These are phyloP conservation scores for Solanum bulbocastanum DNA, from an alignment of 257 asterid species.

Conservation along the genomic window DNA sequence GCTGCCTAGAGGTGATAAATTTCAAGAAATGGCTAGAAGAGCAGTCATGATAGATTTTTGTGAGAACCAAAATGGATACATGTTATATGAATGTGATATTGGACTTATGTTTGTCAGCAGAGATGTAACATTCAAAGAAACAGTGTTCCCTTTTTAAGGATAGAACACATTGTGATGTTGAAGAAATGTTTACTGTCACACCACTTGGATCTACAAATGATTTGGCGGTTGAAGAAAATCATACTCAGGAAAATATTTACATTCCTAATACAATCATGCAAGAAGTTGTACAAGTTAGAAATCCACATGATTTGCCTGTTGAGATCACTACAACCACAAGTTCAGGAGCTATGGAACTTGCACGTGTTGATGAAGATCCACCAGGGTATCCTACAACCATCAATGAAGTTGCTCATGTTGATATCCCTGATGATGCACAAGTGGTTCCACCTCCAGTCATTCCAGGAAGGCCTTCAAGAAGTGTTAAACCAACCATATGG, in stretches of 20 bases:
- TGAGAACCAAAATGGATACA: not conserved
- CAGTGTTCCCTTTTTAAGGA: not conserved
- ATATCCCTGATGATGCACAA: not conserved
- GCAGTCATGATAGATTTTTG: not conserved
- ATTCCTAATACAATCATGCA: not conserved
- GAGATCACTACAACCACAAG: not conserved
- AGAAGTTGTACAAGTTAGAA: not conserved
- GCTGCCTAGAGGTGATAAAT: not conserved
- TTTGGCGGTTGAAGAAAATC: not conserved
- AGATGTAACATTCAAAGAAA: not conserved
- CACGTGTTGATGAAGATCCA: not conserved
- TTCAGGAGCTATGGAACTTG: not conserved
- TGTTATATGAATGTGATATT: not conserved
- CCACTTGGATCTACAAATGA: not conserved
- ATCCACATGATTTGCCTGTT: not conserved
- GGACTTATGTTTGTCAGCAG: not conserved
- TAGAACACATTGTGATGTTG: not conserved
- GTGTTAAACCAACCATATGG: not conserved
- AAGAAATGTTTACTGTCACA: not conserved
- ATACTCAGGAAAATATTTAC: not conserved
- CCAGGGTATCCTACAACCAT: not conserved
- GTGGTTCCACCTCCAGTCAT: not conserved
- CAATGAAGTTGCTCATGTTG: not conserved
- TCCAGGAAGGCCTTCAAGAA: not conserved
- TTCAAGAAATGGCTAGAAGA: not conserved